Evolutionary conservation across 306 rosid species (phyloP), one percentile per base, ranked within the genome.

Genomic region (Quillaja saponaria): DNA sequence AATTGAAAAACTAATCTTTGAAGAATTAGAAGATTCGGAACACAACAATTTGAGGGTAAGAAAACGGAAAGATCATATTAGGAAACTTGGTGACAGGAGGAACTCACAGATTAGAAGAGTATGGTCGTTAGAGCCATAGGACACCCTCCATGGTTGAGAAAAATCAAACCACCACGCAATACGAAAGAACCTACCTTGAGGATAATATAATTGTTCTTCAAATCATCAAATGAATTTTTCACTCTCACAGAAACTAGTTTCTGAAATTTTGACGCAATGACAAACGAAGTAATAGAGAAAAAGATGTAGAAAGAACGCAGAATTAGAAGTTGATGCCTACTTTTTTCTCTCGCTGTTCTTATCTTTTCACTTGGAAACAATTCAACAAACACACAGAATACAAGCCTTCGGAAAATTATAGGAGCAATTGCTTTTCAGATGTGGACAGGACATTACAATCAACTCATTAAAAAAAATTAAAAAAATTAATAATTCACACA

Each of bases 101-200:
- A 41, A 81, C 85, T 81, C 58, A 73, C 66, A 28, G 83, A 61
- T 25, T 68, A 55, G 59, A 63, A 76, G 71, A 41, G 67, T 40
- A 56, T 2, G 7, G 64, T 58, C 81, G 73, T 79, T 78, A 55
- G 68, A 69, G 66, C 45, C 49, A 42, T 54, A 47, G 47, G 63
- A 34, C 64, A 61, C 2, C 64, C 65, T 45, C 44, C 13, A 4
- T 10, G 3, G 17, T 14, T 14, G 13, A 6, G n/a, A 42, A 11
- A 12, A 42, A 7, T 3, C 7, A n/a, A 13, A 6, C 14, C 15
- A 15, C 16, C 13, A 12, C 48, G 15, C 48, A 42, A 6, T 1
- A 15, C 13, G 48, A n/a, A n/a, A n/a, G 31, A 4, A 25, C 31
- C 31, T 25, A 25, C 31, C 31, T 25, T 25, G 31, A 2, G 2